These are phyloP conservation scores for Chlorophyllum brunneum DNA, from an alignment of 768 basidiomycete species.

Conservation along the genomic window DNA sequence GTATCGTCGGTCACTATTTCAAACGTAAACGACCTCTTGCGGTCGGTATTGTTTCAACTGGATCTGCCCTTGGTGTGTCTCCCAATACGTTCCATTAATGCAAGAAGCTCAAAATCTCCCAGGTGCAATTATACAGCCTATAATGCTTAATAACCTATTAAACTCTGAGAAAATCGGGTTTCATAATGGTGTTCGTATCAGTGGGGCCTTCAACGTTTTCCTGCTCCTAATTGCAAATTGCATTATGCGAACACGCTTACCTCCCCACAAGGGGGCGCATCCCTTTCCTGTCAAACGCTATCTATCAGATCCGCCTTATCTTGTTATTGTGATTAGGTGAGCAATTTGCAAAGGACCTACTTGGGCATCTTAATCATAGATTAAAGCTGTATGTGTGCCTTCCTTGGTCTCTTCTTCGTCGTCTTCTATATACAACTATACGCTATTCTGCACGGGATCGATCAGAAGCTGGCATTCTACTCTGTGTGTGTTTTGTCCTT, in stretches of 20 bases:
- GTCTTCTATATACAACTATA: slow-evolving; percentile 51
- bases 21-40: slow-evolving; percentile 41
- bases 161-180: slow-evolving; percentile 32
- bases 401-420: slow-evolving; percentile 38
- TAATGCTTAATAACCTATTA: slow-evolving; percentile 52
- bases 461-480: slow-evolving; percentile 43
- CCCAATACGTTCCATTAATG: no score
- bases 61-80: slow-evolving; percentile 30
- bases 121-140: slow-evolving; percentile 54
- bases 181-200: slow-evolving; percentile 35
- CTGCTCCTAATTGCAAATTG: slow-evolving; percentile 29
- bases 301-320: not conserved
- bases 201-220: slow-evolving; percentile 30
- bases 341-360: not conserved
- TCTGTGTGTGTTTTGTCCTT: slow-evolving; percentile 26
- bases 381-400: slow-evolving; percentile 24
- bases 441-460: slow-evolving; percentile 38
- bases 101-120: not conserved
- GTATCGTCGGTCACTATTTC: slow-evolving; percentile 53
- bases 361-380: not conserved
- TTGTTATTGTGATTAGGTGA: not conserved
- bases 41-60: slow-evolving; percentile 42
- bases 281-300: not conserved
- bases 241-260: slow-evolving; percentile 33
- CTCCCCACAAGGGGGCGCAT: slow-evolving; percentile 18